Conservation (phyloP, 805 yeast genomes). For the Komagataella pastoris region DNA sequence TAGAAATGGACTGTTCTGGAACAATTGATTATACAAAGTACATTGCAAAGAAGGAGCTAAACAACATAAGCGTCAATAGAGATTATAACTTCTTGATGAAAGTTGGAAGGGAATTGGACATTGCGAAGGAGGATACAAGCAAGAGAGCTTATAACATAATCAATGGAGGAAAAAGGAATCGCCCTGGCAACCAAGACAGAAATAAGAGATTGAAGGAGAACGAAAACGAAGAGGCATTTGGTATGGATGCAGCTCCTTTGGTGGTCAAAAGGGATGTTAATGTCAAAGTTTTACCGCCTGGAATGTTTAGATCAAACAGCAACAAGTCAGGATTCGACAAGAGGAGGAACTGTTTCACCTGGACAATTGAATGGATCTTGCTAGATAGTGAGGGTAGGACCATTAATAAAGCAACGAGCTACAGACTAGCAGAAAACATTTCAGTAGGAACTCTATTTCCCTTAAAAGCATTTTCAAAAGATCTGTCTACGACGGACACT, state of each 20-base stretch:
- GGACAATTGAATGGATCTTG: conserved; percentile 73
- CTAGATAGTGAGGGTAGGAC: conserved; percentile 14
- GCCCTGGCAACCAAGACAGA: conserved; percentile 8
- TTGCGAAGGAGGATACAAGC: conserved; percentile 39
- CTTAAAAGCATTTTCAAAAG: conserved; percentile 5
- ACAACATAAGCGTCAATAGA: conserved; percentile 46
- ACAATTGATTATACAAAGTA: conserved; percentile 45
- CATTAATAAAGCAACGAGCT: conserved; percentile 17
- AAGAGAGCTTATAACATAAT: conserved; percentile 24
- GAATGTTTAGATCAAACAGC: conserved; percentile 53
- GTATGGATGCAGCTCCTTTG: conserved; percentile 13
- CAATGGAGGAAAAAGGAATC: conserved; percentile 4
- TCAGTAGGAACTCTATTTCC: conserved; percentile 28
- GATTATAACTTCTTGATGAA: conserved; percentile 67
- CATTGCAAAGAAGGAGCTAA: conserved; percentile 33
- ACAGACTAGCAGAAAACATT: conserved; percentile 24
- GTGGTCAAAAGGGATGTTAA: conserved; percentile 51
- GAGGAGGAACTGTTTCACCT: conserved; percentile 42
- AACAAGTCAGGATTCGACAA: conserved; percentile 67
- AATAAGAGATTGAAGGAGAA: conserved; percentile 10
- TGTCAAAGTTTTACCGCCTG: conserved; percentile 49
- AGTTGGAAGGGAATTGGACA: conserved; percentile 44
- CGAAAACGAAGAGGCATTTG: conserved; percentile 4
- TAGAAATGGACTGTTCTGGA: conserved; percentile 52
- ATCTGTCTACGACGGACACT: neutral